Conservation (phyloP, 2,329 filamentous ascomycete genomes). For the Ophiostoma novo-ulmi region DNA sequence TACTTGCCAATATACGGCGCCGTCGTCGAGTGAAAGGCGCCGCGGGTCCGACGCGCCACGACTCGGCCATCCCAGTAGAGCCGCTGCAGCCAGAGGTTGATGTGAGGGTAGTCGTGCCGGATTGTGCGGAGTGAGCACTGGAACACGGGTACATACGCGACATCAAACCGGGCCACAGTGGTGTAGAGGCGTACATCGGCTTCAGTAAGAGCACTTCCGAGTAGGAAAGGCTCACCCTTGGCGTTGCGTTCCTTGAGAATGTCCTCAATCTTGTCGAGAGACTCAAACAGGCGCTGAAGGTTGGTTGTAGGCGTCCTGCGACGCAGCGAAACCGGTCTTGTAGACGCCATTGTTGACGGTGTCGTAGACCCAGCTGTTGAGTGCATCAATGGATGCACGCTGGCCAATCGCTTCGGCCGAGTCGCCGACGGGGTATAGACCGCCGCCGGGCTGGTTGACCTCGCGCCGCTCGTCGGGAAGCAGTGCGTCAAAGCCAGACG, state of each 20-base stretch:
- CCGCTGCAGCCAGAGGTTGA: conserved; percentile 65
- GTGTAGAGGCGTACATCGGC: background rate
- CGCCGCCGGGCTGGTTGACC: conserved; percentile 4
- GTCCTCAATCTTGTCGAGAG: background rate
- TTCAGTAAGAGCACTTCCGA: background rate
- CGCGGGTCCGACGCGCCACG: background rate
- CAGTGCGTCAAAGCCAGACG: background rate
- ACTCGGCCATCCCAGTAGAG: conserved; percentile 44
- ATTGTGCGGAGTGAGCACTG: conserved; percentile 61
- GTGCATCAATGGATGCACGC: conserved; percentile 53
- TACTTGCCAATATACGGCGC: background rate
- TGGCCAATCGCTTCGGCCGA: conserved; percentile 63
- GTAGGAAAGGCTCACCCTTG: background rate
- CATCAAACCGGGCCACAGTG: conserved; percentile 60
- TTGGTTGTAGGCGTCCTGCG: conserved; percentile 29
- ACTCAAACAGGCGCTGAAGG: background rate
- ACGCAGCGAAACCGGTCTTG: conserved; percentile 59
- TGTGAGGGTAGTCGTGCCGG: conserved; percentile 59
- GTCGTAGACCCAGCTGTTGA: conserved; percentile 64
- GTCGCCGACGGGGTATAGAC: background rate
- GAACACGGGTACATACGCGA: conserved; percentile 62
- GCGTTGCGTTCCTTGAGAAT: background rate
- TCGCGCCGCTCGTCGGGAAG: background rate
- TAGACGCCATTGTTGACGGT: conserved; percentile 48
- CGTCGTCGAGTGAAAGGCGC: background rate